Base-by-base conservation (phyloP, 768 basidiomycete genomes). In the Hortiboletus flavorubellus region DNA sequence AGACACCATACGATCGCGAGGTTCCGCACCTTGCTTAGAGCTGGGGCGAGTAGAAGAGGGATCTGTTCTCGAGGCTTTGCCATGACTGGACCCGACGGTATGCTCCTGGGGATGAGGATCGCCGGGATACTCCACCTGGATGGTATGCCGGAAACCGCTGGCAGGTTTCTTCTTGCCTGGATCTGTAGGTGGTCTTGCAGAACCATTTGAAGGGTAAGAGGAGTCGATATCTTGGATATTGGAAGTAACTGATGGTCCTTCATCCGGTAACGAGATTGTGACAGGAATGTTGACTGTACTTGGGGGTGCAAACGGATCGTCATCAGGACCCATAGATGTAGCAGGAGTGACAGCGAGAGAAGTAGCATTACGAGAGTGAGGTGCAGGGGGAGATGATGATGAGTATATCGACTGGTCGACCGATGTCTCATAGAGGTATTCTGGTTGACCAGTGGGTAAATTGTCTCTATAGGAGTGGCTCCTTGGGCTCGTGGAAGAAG, bases 61-160 rank as follows among this genome's bases (percentile, higher is more conserved):
- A 1, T 60, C 64, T 14, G 59, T 46, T 58, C 58, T 70, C 14
- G 62, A 31, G 9, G 58, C 18, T 44, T 60, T 72, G 47, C 58
- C 50, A 31, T 69, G 71, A 31, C 56, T 61, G 42, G 60, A 53
- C 3, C 64, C 49, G 8, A 56, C 42, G 3, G 44, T 49, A 10
- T 43, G 64, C 14, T 67, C 68, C 40, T 58, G 60, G 6, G 80
- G 37, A 4, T 53, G 53, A 31, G 62, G 80, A 52, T 86, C 86
- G 54, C 88, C 89, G 6, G 63, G 55, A 64, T 98, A 98, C 72
- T 99, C 97, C 55, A 98, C 89, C 70, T 98, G 97, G 45, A 98
- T 91, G 10, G 97, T 98, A 72, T 98, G 94, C 46, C 93, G 78
- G 71, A 89, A 86, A 50, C 78, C 78, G 2, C 58, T 30, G 8